These are phyloP conservation scores for Penicillium sp. DNA, from an alignment of 2,329 filamentous ascomycete species.

Conservation along the genomic window DNA sequence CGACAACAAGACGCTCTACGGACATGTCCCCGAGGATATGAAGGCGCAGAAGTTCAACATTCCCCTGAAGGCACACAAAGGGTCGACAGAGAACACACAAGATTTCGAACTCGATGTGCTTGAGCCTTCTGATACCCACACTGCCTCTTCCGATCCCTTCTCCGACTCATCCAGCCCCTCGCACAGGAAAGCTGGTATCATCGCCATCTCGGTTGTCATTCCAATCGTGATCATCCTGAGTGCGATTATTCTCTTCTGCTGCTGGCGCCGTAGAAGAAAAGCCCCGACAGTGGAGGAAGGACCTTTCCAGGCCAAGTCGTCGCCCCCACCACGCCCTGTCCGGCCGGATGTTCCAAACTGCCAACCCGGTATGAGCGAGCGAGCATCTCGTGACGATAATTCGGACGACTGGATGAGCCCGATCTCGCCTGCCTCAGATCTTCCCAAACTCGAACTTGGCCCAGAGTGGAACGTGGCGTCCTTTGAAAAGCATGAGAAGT, in stretches of 20 bases:
- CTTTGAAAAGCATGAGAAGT: slow-evolving; percentile 26
- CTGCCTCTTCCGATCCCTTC: slow-evolving; percentile 22
- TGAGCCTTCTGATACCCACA: slow-evolving; percentile 23
- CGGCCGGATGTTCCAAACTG: slow-evolving; percentile 30
- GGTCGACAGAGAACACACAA: slow-evolving; percentile 45
- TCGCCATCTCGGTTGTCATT: slow-evolving; percentile 42
- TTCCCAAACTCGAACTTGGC: slow-evolving; percentile 40
- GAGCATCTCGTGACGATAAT: slow-evolving; percentile 23
- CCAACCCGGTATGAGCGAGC: slow-evolving; percentile 27
- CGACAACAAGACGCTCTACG: slow-evolving; percentile 49
- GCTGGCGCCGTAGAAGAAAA: slow-evolving; percentile 38
- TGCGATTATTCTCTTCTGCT: slow-evolving; percentile 37
- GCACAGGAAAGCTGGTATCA: slow-evolving; percentile 41
- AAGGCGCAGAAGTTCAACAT: slow-evolving; percentile 45
- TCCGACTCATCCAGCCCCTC: slow-evolving; percentile 24
- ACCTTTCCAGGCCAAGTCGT: slow-evolving; percentile 26
- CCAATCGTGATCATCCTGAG: slow-evolving; percentile 36
- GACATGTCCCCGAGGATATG: slow-evolving; percentile 51
- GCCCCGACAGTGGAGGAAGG: slow-evolving; percentile 28
- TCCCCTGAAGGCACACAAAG: slow-evolving; percentile 49
- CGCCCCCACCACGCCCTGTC: slow-evolving; percentile 23
- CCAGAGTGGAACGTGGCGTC: slow-evolving; percentile 38
- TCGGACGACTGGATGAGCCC: slow-evolving; percentile 28
- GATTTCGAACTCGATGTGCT: slow-evolving; percentile 48
- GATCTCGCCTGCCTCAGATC: slow-evolving; percentile 31